Evolutionary conservation across 2,329 filamentous ascomycete genomes (phyloP).

Genomic region (Pestalotiopsis sp.): DNA sequence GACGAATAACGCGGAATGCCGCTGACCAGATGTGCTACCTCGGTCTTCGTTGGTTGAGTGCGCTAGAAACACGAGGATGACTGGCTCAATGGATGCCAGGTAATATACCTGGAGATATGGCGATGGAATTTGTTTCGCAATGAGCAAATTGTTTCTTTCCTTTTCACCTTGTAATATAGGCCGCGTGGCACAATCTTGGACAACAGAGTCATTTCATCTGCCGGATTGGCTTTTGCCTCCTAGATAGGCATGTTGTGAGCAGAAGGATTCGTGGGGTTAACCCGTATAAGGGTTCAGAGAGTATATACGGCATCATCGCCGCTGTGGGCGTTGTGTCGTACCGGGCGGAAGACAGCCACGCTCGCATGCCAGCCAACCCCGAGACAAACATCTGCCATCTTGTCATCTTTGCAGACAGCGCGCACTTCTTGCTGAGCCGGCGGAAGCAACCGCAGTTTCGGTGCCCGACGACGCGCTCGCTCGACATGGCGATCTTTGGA

Average conservation of each 20-base stretch:
- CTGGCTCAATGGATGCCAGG: not conserved
- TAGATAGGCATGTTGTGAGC: not conserved
- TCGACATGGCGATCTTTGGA: not conserved
- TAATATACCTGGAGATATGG: not conserved
- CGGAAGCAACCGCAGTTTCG: not conserved
- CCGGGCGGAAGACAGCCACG: not conserved
- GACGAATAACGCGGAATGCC: not conserved
- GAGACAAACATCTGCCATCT: not conserved
- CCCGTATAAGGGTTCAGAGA: not conserved
- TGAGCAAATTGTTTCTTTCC: not conserved
- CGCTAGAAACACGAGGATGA: not conserved
- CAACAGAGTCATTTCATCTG: not conserved
- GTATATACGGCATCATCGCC: not conserved
- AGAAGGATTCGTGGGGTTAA: not conserved
- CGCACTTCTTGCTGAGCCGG: too few species aligned
- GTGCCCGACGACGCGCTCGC: not conserved
- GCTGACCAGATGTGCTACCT: constrained; percentile 5
- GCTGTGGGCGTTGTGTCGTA: not conserved
- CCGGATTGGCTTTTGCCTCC: not conserved
- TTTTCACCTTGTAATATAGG: not conserved
- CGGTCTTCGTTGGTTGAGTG: not conserved
- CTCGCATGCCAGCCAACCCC: not conserved
- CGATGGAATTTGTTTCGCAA: not conserved
- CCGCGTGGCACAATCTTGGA: not conserved
- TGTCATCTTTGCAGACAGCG: not conserved